phyloP scores from a whole-genome alignment of 1,284 basidiomycete species.

The Somion occarium region DNA sequence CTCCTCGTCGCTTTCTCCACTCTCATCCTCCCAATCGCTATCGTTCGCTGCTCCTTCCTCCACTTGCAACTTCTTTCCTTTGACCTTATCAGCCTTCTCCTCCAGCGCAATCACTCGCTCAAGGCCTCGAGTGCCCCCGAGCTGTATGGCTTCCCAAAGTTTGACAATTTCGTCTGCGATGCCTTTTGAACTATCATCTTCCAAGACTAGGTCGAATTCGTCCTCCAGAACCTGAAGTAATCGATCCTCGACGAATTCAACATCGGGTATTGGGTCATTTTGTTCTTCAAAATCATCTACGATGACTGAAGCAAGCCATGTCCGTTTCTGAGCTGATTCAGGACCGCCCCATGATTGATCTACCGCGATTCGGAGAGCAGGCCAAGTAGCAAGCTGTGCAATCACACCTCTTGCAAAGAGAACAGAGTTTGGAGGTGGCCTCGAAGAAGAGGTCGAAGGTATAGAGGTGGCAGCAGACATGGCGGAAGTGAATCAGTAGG shows the following conservation, averaged over 20 bases:
- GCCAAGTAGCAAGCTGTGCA: conserved; percentile 77
- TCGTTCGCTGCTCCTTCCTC: conserved; percentile 39
- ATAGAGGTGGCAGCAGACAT: conserved; percentile 10
- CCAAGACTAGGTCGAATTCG: conserved; percentile 78
- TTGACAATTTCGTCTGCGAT: conserved; percentile 69
- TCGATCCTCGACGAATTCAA: conserved; percentile 71
- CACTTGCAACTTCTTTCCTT: conserved; percentile 51
- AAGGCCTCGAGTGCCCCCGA: conserved; percentile 41
- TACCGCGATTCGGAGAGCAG: conserved; percentile 79
- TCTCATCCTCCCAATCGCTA: conserved; percentile 38
- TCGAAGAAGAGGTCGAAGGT: conserved; percentile 21
- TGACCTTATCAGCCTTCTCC: conserved; percentile 53
- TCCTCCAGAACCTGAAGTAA: conserved; percentile 78
- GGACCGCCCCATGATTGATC: conserved; percentile 81
- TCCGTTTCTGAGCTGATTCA: conserved; percentile 65
- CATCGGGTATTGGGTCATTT: conserved; percentile 52
- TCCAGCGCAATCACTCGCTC: conserved; percentile 52
- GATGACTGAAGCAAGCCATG: conserved; percentile 77
- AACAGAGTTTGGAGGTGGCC: conserved; percentile 41
- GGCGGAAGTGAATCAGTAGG: too few relatives aligned
- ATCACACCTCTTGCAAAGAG: conserved; percentile 83
- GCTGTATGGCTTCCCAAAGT: conserved; percentile 56
- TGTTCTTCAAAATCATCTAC: conserved; percentile 79
- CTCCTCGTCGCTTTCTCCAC: conserved; percentile 37
- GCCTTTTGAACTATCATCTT: conserved; percentile 72